These are phyloP conservation scores for Pseudogymnoascus sp. DNA, from an alignment of 2,329 filamentous ascomycete genomes.

Conservation along the genomic window DNA sequence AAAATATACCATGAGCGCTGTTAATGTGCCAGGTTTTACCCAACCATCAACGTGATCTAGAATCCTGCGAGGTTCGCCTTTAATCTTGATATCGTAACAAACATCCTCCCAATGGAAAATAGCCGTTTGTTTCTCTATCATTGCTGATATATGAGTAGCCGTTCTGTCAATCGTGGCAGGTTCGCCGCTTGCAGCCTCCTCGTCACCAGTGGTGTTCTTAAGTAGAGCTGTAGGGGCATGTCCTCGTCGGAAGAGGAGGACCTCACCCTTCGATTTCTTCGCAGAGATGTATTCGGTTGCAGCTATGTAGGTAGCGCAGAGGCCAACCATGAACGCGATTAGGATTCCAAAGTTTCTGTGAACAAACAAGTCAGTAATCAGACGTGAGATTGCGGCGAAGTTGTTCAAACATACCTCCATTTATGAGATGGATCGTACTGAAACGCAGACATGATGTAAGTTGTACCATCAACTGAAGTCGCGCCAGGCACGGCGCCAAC, in stretches of 20 bases:
- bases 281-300: conserved; percentile 52
- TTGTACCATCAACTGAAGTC: conserved; percentile 45
- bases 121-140: conserved; percentile 53
- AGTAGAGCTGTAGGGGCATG: conserved; percentile 33
- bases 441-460: conserved; percentile 47
- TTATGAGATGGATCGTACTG: conserved; percentile 33
- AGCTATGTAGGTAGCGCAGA: conserved; percentile 55
- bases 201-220: not conserved
- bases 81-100: conserved; percentile 56
- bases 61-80: conserved; percentile 55
- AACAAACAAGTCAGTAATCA: conserved; percentile 55
- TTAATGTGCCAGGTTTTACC: conserved; percentile 63
- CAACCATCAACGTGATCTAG: conserved; percentile 76
- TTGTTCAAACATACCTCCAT: conserved; percentile 30
- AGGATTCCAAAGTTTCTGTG: conserved; percentile 72
- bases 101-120: conserved; percentile 70
- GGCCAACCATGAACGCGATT: conserved; percentile 71
- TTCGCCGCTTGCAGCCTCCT: conserved; percentile 12
- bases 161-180: conserved; percentile 14
- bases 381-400: conserved; percentile 50
- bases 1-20: conserved; percentile 48
- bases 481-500: conserved; percentile 47
- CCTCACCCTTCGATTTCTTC: conserved; percentile 66
- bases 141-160: conserved; percentile 27
- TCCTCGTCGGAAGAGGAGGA: conserved; percentile 63